Evolutionary conservation across 2,329 filamentous ascomycete species (phyloP), one percentile per base, ranked within the genome.

Genomic region (Eutypella sp.): DNA sequence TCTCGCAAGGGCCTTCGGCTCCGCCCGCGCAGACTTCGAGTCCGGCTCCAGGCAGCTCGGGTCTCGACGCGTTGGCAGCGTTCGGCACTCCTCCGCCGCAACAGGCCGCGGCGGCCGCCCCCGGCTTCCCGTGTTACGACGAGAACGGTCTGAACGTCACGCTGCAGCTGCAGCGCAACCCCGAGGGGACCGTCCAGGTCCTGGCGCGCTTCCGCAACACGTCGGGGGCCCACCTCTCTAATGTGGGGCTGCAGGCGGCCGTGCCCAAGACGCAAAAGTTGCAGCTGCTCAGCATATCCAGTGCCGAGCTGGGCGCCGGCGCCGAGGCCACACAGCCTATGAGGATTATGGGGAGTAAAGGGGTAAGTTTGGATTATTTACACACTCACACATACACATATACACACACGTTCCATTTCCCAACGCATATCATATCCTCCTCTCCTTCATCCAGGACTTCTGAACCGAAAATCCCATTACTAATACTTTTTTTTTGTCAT

Each of bases 211-310:
- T 99, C 75, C 81, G 79, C 33, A 97, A 97, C 66, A 79, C 71
- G 0, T 85, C 84, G 13, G 75, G 76, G 24, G 76, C 75, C 13
- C 70, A 73, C 13, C 74, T 97, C 41, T 83, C 83, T 15, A 81
- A 79, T 39, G 87, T 97, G 24, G 89, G 88, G 22, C 67, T 99
- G 54, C 93, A 99, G 66, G 93, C 92, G 37, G 93, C 93, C 1
- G 93, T 99, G 44, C 93, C 93, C 8, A 99, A 97, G 70, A 89
- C 87, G 38, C 93, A 99, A 69, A 96, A 93, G 65, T 70, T 99
- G 59, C 90, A 96, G 64, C 72, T 99, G 54, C 85, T 95, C 64
- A 89, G 85, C 47, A 96, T 99, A 55, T 95, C 89, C 55, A 88
- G 81, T 53, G 72, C 84, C 4, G 88, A 95, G 25, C 64, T 99